These are phyloP conservation scores for Fusarium poae DNA, from an alignment of 2,329 filamentous ascomycete genomes.

Conservation along the genomic window DNA sequence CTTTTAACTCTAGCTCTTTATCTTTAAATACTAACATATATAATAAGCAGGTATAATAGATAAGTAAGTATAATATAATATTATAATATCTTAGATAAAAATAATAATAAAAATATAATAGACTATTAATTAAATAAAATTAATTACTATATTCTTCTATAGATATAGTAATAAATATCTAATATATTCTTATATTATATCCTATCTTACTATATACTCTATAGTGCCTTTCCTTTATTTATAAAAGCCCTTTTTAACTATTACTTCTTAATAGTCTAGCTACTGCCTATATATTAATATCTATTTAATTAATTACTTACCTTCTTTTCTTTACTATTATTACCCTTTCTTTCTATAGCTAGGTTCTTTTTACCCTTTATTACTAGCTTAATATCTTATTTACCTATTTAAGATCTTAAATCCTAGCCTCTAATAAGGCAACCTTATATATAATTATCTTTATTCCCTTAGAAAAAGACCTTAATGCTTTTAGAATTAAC, in stretches of 20 bases:
- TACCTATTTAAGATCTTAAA: background rate
- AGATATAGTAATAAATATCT: background rate
- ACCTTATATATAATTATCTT: background rate
- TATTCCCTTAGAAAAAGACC: background rate
- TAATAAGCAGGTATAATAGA: too few species aligned
- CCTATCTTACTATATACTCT: background rate
- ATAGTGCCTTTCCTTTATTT: background rate
- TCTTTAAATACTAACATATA: too few species aligned
- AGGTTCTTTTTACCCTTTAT: background rate
- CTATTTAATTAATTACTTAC: background rate
- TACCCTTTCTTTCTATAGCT: background rate
- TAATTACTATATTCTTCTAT: background rate
- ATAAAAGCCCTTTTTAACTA: background rate
- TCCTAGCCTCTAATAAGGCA: background rate
- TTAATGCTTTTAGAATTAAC: background rate
- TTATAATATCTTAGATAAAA: too few species aligned
- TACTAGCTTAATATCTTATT: background rate
- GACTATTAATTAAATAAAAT: background rate
- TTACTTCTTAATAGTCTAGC: background rate
- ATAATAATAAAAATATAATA: too few species aligned
- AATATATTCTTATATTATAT: background rate
- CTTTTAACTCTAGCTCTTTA: too few species aligned
- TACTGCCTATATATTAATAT: background rate
- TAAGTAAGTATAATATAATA: too few species aligned
- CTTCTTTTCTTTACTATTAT: background rate